Evolutionary conservation across 345 rosid species (phyloP).

Genomic region (Trapa bicornis): DNA sequence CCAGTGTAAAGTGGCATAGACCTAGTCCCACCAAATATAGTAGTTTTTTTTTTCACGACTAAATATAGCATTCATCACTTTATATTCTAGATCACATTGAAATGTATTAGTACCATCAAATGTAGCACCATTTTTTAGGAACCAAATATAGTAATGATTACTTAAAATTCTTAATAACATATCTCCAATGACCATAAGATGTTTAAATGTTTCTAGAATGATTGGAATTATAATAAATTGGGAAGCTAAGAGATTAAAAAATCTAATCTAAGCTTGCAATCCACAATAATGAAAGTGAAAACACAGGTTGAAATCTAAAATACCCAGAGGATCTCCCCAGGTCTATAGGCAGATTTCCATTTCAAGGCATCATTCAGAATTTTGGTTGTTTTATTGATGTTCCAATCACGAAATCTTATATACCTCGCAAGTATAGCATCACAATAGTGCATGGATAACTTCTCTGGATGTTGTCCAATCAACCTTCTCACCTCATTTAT

Average conservation of each 20-base stretch:
- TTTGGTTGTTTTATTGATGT: slow-evolving; percentile 80
- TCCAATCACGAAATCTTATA: slow-evolving; percentile 71
- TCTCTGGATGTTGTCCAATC: slow-evolving; percentile 52
- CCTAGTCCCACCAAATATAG: neutral
- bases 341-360: slow-evolving; percentile 81
- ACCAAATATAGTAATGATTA: too few relatives aligned
- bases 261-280: slow-evolving; percentile 2
- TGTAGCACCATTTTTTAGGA: neutral
- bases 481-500: slow-evolving; percentile 53
- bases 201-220: neutral
- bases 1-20: neutral
- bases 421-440: slow-evolving; percentile 54
- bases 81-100: neutral
- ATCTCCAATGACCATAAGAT: neutral
- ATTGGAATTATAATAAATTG: neutral
- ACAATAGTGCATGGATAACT: slow-evolving; percentile 48
- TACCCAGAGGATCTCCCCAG: slow-evolving; percentile 89
- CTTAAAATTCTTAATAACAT: neutral
- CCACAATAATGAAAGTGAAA: neutral
- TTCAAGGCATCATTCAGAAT: slow-evolving; percentile 87
- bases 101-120: neutral
- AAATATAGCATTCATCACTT: neutral
- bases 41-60: too few relatives aligned
- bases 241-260: neutral
- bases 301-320: neutral